phyloP scores from a whole-genome alignment of 1,284 basidiomycete species.

The Paramarasmius palmivorus region DNA sequence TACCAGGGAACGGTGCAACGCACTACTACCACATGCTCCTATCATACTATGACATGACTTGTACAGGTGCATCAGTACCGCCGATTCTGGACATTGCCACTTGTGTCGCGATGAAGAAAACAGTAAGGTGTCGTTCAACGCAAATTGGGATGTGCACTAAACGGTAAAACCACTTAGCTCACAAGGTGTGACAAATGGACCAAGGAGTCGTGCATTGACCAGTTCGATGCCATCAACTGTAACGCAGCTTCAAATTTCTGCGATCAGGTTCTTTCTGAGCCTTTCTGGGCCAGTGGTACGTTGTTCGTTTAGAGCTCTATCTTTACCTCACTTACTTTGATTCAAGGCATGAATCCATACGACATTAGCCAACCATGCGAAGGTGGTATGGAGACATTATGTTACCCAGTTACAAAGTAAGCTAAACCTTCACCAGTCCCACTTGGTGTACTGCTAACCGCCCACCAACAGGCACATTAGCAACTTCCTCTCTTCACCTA shows the following conservation, averaged over 20 bases:
- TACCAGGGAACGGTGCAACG: slow-evolving; percentile 56
- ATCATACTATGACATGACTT: slow-evolving; percentile 49
- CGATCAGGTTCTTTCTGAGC: slow-evolving; percentile 26
- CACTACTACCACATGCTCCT: slow-evolving; percentile 41
- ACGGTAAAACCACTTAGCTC: no score
- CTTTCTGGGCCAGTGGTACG: slow-evolving; percentile 37
- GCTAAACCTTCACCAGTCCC: slow-evolving; percentile 14
- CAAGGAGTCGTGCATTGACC: slow-evolving; percentile 43
- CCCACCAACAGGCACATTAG: slow-evolving; percentile 48
- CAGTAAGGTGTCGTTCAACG: slow-evolving; percentile 30
- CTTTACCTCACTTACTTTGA: not conserved
- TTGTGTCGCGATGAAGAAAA: slow-evolving; percentile 51
- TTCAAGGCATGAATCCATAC: slow-evolving; percentile 50
- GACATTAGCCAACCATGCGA: slow-evolving; percentile 66
- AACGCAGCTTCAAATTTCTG: slow-evolving; percentile 53
- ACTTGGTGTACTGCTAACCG: no score
- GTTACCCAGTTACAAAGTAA: slow-evolving; percentile 51
- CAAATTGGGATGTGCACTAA: no score
- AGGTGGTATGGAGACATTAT: slow-evolving; percentile 36
- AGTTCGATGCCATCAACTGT: slow-evolving; percentile 55
- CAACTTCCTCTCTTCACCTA: slow-evolving; percentile 55
- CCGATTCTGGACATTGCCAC: slow-evolving; percentile 24
- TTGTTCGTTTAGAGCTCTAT: not conserved
- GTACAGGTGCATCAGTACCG: slow-evolving; percentile 34
- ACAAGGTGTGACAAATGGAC: slow-evolving; percentile 52